phyloP scores from a whole-genome alignment of 75 land plant genomes.

The Cunninghamia lanceolata region DNA sequence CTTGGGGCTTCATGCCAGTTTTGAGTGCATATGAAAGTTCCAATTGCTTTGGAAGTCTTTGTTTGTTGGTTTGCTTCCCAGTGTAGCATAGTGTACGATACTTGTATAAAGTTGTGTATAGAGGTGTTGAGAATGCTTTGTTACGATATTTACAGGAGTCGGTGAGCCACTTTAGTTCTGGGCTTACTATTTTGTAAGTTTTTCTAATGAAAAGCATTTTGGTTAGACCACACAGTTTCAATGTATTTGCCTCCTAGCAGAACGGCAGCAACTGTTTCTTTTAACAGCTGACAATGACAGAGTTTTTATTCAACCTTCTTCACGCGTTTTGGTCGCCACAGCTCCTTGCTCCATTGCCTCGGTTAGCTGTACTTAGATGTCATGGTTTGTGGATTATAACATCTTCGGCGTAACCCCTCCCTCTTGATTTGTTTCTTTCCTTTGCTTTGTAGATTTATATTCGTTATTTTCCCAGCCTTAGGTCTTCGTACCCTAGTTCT shows the following conservation, averaged over 20 bases:
- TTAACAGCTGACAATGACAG: background rate
- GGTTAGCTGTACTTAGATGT: no score
- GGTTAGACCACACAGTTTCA: background rate
- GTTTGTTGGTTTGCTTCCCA: background rate
- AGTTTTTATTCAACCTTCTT: background rate
- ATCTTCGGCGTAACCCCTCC: no score
- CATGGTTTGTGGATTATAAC: no score
- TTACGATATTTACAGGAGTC: background rate
- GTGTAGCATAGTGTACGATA: constrained; percentile 13
- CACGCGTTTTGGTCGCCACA: background rate
- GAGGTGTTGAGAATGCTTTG: background rate
- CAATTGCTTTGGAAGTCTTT: background rate
- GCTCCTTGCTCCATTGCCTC: background rate
- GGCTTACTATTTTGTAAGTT: background rate
- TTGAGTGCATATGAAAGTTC: constrained; percentile 5
- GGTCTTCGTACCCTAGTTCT: background rate
- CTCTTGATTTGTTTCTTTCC: background rate
- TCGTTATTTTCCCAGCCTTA: no score
- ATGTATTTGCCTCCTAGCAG: background rate
- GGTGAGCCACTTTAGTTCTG: background rate
- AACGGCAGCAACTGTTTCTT: background rate
- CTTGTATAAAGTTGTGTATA: background rate
- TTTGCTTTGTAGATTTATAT: background rate
- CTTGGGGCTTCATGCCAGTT: constrained; percentile 36
- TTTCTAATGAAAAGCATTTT: background rate